Percentiles rank a stretch among this genome's conserved stretches.
Conservation (phyloP, 2,329 filamentous ascomycete species). For the Ophiostoma sp. region DNA sequence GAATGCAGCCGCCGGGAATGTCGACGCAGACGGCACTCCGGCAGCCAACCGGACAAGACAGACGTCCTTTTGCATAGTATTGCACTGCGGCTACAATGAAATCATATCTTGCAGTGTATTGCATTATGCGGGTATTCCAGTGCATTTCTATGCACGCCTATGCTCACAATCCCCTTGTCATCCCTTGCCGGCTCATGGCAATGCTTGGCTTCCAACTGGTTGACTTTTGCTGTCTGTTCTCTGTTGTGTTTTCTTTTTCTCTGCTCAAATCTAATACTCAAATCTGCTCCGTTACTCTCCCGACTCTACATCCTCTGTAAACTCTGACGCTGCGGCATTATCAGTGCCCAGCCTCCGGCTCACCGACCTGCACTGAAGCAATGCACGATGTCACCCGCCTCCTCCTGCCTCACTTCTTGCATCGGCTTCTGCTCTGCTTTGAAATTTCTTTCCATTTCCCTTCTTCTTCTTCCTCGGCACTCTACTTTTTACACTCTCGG, state of each 20-base stretch:
- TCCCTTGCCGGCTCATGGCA: background rate
- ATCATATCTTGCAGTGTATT: background rate
- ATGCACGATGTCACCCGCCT: background rate
- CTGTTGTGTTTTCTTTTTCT: background rate
- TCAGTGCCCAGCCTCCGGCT: background rate
- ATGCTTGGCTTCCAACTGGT: background rate
- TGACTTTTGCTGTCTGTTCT: background rate
- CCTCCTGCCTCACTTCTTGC: too few species aligned
- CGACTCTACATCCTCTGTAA: background rate
- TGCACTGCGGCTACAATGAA: too few species aligned
- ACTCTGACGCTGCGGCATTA: background rate
- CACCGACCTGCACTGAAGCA: background rate
- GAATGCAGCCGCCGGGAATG: background rate
- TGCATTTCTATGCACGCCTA: conserved; percentile 2
- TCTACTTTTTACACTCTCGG: conserved; percentile 13
- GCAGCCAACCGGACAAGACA: background rate
- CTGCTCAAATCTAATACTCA: background rate
- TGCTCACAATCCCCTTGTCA: background rate
- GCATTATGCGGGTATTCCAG: background rate
- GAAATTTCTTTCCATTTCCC: background rate
- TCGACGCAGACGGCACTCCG: background rate
- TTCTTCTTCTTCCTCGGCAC: background rate
- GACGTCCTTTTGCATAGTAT: background rate
- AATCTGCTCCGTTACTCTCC: background rate
- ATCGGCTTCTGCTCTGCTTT: background rate